Evolutionary conservation across 257 asterid species (phyloP).

Genomic region (Lithospermum erythrorhizon): DNA sequence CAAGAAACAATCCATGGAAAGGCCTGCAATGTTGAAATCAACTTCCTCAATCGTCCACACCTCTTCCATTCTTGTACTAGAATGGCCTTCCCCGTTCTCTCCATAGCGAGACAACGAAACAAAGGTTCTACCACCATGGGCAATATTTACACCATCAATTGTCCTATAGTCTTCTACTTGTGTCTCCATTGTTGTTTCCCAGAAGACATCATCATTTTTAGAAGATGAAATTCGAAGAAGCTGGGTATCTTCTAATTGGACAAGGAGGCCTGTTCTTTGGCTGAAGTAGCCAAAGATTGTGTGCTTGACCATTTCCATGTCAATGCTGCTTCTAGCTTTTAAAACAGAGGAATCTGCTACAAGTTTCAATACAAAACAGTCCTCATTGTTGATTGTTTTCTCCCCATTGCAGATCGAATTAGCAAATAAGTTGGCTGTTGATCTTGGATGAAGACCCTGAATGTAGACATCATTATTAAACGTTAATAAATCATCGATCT

Average conservation of each 20-base stretch:
- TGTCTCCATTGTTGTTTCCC: conserved; percentile 88
- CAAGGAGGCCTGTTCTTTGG: conserved; percentile 67
- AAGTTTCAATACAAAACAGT: conserved; percentile 66
- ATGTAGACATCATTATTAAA: conserved; percentile 9
- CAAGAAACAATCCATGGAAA: conserved; percentile 51
- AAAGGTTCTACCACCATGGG: conserved; percentile 54
- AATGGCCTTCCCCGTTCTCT: conserved; percentile 42
- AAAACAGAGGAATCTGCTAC: conserved; percentile 55
- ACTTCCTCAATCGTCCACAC: conserved; percentile 76
- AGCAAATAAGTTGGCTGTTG: conserved; percentile 71
- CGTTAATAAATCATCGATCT: neutral
- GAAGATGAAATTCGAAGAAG: conserved; percentile 40
- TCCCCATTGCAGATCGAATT: conserved; percentile 84
- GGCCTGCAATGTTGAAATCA: conserved; percentile 69
- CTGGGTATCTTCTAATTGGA: conserved; percentile 57
- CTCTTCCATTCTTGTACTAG: conserved; percentile 75
- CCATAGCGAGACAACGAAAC: conserved; percentile 62
- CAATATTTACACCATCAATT: conserved; percentile 64
- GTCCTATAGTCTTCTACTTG: conserved; percentile 57
- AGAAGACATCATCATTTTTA: conserved; percentile 38
- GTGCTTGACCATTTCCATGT: conserved; percentile 67
- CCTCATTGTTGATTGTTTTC: conserved; percentile 43
- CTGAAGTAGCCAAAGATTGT: conserved; percentile 79
- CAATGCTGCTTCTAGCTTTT: conserved; percentile 65
- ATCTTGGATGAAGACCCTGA: conserved; percentile 87